Evolutionary conservation across 306 rosid genomes (phyloP).

Genomic region (Citrullus colocynthis): DNA sequence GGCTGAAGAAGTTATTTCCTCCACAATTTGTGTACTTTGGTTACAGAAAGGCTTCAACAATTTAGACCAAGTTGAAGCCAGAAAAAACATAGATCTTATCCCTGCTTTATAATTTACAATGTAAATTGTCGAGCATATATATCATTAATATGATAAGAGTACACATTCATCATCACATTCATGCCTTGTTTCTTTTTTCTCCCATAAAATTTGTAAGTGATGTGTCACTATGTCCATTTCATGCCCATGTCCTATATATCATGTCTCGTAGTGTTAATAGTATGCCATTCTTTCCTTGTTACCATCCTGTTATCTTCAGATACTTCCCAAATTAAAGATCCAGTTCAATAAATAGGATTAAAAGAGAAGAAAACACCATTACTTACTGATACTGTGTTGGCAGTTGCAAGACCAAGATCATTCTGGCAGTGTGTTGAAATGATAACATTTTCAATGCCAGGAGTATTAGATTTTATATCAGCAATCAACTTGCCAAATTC

Average conservation of each 20-base stretch:
- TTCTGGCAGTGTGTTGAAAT: conserved; percentile 98
- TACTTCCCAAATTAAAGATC: neutral
- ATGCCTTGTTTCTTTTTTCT: neutral
- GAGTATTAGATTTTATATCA: conserved; percentile 79
- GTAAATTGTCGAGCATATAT: neutral
- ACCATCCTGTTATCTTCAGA: neutral
- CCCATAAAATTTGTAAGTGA: neutral
- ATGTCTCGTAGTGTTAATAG: neutral
- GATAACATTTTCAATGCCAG: conserved; percentile 71
- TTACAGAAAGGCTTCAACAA: neutral
- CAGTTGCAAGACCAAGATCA: conserved; percentile 92
- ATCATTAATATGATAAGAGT: neutral
- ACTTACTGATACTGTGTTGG: conserved; percentile 75
- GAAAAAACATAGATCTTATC: neutral
- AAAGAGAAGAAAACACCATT: neutral
- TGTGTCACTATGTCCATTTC: neutral
- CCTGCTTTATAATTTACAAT: neutral
- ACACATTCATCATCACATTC: neutral
- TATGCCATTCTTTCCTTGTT: neutral
- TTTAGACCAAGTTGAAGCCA: neutral
- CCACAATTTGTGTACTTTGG: neutral
- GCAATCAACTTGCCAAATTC: conserved; percentile 77
- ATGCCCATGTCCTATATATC: neutral
- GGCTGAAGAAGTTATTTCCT: neutral
- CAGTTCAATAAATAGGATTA: neutral